Evolutionary conservation across 2,329 filamentous ascomycete species (phyloP).

Genomic region (Metarhizium rileyi): DNA sequence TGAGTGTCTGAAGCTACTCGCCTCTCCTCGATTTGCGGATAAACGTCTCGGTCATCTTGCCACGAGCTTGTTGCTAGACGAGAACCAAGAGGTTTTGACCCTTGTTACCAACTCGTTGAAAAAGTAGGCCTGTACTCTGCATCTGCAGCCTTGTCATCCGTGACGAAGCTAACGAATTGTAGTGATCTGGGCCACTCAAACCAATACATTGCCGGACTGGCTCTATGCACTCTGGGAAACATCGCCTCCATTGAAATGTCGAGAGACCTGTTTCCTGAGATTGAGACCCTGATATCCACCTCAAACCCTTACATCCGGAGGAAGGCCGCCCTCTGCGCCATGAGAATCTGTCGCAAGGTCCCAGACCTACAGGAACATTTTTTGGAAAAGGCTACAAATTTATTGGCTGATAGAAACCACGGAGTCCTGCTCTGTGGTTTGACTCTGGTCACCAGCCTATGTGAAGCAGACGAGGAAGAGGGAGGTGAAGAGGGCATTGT

Average conservation of each 20-base stretch:
- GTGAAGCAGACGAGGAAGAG: constrained; percentile 88
- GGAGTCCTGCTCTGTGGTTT: constrained; percentile 88
- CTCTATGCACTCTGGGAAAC: constrained; percentile 91
- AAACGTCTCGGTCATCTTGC: constrained; percentile 93
- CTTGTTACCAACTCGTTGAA: constrained; percentile 96
- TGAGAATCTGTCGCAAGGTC: constrained; percentile 97
- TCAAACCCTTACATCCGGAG: constrained; percentile 97
- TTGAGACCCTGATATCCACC: constrained; percentile 83
- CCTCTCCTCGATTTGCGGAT: constrained; percentile 94
- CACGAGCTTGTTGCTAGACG: constrained; percentile 90
- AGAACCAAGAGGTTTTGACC: constrained; percentile 97
- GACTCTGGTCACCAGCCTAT: constrained; percentile 83
- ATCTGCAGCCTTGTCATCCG: neutral
- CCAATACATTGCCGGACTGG: constrained; percentile 95
- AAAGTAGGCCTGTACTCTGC: constrained; percentile 52
- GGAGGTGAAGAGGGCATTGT: constrained; percentile 83
- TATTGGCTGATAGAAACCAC: constrained; percentile 89
- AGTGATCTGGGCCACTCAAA: constrained; percentile 96
- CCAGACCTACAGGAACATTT: constrained; percentile 97
- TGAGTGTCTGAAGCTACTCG: constrained; percentile 94
- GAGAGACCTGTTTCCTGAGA: constrained; percentile 89
- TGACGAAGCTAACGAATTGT: constrained; percentile 10
- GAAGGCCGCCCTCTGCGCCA: constrained; percentile 96
- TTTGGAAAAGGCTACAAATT: constrained; percentile 79
- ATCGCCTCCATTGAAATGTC: constrained; percentile 99